phyloP scores from a whole-genome alignment of 352 stramenopile genomes.

The Aphanomyces euteiches region DNA sequence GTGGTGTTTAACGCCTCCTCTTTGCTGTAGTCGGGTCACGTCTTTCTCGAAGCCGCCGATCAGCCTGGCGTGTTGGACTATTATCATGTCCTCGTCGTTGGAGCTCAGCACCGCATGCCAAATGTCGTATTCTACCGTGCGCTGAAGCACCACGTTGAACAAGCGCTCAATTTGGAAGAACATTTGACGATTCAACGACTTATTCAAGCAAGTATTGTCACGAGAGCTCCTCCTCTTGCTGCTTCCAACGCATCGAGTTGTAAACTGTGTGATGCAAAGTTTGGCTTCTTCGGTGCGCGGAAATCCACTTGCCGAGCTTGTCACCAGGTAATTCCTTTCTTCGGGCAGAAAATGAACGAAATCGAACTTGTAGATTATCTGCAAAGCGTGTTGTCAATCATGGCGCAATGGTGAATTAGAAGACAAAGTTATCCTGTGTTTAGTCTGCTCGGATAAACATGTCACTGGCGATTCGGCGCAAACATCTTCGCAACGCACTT shows the following conservation, averaged over 20 bases:
- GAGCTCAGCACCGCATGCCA: not conserved
- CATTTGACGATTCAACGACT: slow-evolving; percentile 17
- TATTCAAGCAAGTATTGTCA: not conserved
- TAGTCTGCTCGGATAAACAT: slow-evolving; percentile 2
- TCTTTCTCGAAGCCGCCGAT: slow-evolving; percentile 18
- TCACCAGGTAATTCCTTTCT: not conserved
- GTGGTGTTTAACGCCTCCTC: not conserved
- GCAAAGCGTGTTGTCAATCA: slow-evolving; percentile 23
- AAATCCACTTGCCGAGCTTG: not conserved
- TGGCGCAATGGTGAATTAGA: not conserved
- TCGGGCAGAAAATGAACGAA: not conserved
- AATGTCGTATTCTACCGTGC: not conserved
- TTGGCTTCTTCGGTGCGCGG: slow-evolving; percentile 20
- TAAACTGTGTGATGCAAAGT: slow-evolving; percentile 11
- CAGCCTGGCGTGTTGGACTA: slow-evolving; percentile 23
- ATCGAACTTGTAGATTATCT: slow-evolving; percentile 11
- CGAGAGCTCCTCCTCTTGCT: not conserved
- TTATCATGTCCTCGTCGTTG: slow-evolving; percentile 23
- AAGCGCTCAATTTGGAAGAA: slow-evolving; percentile 24
- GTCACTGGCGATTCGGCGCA: not conserved
- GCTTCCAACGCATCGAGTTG: slow-evolving; percentile 12
- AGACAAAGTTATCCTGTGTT: slow-evolving; percentile 20
- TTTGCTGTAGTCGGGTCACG: slow-evolving; percentile 27
- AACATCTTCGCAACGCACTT: not conserved
- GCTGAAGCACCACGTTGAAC: slow-evolving; percentile 21